A percentile compares a stretch with the other conserved stretches of the same genome.
These are phyloP conservation scores for Trametes sanguinea DNA, from an alignment of 768 basidiomycete genomes.

Conservation along the genomic window DNA sequence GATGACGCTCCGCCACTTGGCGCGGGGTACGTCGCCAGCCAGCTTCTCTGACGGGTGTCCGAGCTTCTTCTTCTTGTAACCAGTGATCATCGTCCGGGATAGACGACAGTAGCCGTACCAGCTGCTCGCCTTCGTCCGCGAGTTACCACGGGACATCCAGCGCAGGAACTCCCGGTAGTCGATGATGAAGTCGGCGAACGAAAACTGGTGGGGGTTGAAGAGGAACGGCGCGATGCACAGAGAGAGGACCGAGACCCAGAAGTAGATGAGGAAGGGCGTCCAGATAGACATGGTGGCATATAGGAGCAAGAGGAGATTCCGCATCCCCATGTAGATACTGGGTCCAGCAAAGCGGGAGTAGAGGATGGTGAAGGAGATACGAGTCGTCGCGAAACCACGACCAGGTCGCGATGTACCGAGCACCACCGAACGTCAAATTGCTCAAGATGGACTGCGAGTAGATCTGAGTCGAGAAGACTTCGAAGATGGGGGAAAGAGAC, in stretches of 20 bases:
- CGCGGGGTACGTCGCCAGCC: conserved; percentile 91
- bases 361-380: conserved; percentile 93
- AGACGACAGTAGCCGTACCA: conserved; percentile 99
- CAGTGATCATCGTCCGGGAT: conserved; percentile 95
- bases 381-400: conserved; percentile 96
- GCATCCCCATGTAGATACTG: conserved; percentile 99
- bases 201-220: conserved; percentile 99
- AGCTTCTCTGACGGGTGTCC: conserved; percentile 98
- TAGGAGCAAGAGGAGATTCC: conserved; percentile 86
- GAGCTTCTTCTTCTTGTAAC: conserved; percentile 98
- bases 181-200: conserved; percentile 94
- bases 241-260: conserved; percentile 96
- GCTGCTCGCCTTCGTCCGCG: conserved; percentile 92
- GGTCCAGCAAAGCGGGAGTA: conserved; percentile 99
- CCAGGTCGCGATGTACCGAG: conserved; percentile 99
- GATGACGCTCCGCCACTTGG: conserved; percentile 81
- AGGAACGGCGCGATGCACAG: conserved; percentile 96
- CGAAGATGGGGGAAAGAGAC: conserved; percentile 95
- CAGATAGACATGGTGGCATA: conserved; percentile 91
- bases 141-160: conserved; percentile 99
- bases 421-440: conserved; percentile 97
- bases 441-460: conserved; percentile 96
- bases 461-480: conserved; percentile 98
- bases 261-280: conserved; percentile 96
- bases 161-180: conserved; percentile 98